Base-by-base conservation (phyloP, 192 early-diverging fungal genomes). In the Mortierella claussenii region DNA sequence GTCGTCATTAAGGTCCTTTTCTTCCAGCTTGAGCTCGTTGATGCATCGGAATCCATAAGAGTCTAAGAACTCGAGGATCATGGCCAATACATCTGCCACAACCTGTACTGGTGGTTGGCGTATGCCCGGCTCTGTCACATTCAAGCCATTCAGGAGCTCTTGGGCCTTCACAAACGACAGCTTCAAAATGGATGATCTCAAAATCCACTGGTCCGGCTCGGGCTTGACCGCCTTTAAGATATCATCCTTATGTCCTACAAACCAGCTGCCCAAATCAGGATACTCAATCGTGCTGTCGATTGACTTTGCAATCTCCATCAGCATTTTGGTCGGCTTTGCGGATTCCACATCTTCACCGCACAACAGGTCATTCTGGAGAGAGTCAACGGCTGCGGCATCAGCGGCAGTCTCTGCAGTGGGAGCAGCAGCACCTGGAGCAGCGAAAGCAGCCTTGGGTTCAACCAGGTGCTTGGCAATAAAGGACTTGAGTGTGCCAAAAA, bases 281-380 rank as follows among this genome's bases (percentile, higher is more conserved):
- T 75, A 75, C 33, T 75, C 71, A 17, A 75, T 50, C 18, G 50
- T 75, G 4, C 34, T 55, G 44, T 75, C 71, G 5, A 75, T 60
- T 0, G 49, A 15, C 43, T 75, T 75, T 20, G 71, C 71, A 54
- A 75, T 75, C 0, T 75, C 71, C 71, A 75, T 75, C 45, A 75
- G 20, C 71, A 65, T 75, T 51, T 75, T 75, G n/a, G 71, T 75
- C 0, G 71, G 71, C 57, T 75, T 75, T 46, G 71, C 71, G 4
- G 71, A 75, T 44, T 75, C 71, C 8, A 75, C 71, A n/a, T 75
- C 71, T 30, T 75, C 71, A 18, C 71, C 71, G 37, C 71, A 75
- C 26, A 75, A 57, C 6, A 75, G 56, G 33, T 75, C 71, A 30
- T 75, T 75, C 36, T 75, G 71, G 21, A 75, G 71, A 1, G 71